A percentile compares a stretch with the other conserved stretches of the same genome.
These are phyloP conservation scores for Pyronema domesticum DNA, from an alignment of 495 filamentous ascomycete species.

Conservation along the genomic window DNA sequence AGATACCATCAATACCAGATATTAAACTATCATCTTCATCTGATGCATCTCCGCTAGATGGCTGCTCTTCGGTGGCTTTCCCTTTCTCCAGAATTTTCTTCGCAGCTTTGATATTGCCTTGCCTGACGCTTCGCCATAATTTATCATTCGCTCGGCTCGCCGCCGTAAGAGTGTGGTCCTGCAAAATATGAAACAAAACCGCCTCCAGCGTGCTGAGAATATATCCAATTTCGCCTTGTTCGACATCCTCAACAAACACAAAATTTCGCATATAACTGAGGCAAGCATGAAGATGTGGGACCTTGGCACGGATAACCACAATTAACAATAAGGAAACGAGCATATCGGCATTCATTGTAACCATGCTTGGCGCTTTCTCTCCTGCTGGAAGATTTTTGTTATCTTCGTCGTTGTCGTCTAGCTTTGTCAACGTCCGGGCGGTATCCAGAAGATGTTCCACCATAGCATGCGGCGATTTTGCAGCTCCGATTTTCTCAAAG, in stretches of 20 bases:
- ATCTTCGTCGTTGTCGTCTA: conserved; percentile 26
- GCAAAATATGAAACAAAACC: conserved; percentile 74
- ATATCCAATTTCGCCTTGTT: conserved; percentile 93
- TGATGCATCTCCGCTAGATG: not conserved
- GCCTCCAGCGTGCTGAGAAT: conserved; percentile 93
- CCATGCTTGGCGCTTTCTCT: conserved; percentile 40
- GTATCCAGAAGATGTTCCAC: conserved; percentile 72
- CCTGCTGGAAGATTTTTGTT: conserved; percentile 17
- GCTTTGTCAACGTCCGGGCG: conserved; percentile 59
- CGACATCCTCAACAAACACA: conserved; percentile 91
- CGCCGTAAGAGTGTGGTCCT: conserved; percentile 59
- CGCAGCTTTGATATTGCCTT: conserved; percentile 56
- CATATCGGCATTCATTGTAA: conserved; percentile 91
- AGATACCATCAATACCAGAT: not conserved
- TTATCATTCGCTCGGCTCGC: conserved; percentile 72
- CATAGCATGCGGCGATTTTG: conserved; percentile 88
- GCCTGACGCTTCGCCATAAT: conserved; percentile 70
- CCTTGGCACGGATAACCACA: conserved; percentile 81
- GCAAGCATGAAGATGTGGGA: conserved; percentile 72
- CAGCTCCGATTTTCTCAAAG: conserved; percentile 69
- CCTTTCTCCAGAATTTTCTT: conserved; percentile 52
- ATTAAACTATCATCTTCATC: conserved; percentile 1
- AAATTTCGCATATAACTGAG: conserved; percentile 88
- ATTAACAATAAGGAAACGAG: conserved; percentile 81
- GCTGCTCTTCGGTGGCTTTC: not conserved